Percentiles rank a stretch among this genome's conserved stretches.
phyloP scores from a whole-genome alignment of 768 basidiomycete genomes.

The Trametopsis cervina region DNA sequence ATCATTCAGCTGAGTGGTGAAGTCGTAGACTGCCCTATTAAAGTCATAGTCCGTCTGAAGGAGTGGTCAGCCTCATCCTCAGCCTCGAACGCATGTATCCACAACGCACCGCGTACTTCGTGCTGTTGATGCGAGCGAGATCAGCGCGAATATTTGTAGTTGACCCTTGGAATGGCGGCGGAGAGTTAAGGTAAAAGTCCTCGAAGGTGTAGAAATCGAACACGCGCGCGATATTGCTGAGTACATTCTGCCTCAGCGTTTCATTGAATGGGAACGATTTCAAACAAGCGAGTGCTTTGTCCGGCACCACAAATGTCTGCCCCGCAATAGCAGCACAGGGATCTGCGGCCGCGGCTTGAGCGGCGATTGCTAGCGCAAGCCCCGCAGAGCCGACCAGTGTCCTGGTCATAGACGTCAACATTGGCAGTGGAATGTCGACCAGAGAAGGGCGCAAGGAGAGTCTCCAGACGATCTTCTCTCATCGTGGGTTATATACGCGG shows the following conservation, averaged over 20 bases:
- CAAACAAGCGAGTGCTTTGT: conserved; percentile 50
- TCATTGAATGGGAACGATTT: conserved; percentile 41
- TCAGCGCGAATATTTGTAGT: conserved; percentile 47
- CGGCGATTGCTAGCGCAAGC: not conserved
- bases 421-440: too few species aligned
- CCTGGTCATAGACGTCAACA: too few species aligned
- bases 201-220: conserved; percentile 36
- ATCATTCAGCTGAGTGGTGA: conserved; percentile 51
- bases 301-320: conserved; percentile 38
- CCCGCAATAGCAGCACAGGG: conserved; percentile 30
- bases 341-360: conserved; percentile 16
- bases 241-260: conserved; percentile 30
- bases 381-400: too few species aligned
- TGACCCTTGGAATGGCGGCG: conserved; percentile 36
- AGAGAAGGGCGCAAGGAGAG: too few species aligned
- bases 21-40: conserved; percentile 48
- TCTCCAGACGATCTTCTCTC: too few species aligned
- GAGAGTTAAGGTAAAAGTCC: conserved; percentile 29
- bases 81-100: not conserved
- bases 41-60: conserved; percentile 63
- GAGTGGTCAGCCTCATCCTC: not conserved
- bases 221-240: conserved; percentile 26
- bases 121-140: conserved; percentile 40
- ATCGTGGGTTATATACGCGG: too few species aligned
- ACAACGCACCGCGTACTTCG: conserved; percentile 35